These are phyloP conservation scores for Fonsecaea multimorphosa DNA, from an alignment of 2,329 filamentous ascomycete genomes.

Conservation along the genomic window DNA sequence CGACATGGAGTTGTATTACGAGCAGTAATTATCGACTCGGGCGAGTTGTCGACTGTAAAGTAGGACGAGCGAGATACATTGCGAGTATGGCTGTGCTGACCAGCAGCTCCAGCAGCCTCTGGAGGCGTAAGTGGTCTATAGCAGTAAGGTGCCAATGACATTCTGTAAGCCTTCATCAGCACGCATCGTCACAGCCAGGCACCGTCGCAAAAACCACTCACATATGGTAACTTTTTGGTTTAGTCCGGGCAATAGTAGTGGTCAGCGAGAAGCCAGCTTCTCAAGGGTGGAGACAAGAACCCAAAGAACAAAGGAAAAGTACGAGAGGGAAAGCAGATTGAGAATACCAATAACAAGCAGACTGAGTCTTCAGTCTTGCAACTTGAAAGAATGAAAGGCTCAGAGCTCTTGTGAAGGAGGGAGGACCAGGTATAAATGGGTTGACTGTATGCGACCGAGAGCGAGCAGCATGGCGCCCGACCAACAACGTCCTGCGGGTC, in stretches of 20 bases:
- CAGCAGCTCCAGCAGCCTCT: conserved; percentile 43
- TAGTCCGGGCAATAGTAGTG: conserved; percentile 17
- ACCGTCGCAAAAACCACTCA: conserved; percentile 27
- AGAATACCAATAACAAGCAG: conserved; percentile 35
- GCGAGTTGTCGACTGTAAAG: conserved; percentile 68
- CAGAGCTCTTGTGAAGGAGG: conserved; percentile 33
- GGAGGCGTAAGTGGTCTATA: conserved; percentile 56
- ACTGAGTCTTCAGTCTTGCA: conserved; percentile 33
- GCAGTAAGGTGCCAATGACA: conserved; percentile 51
- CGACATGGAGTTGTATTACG: conserved; percentile 71
- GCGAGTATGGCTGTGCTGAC: conserved; percentile 59
- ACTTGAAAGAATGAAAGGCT: conserved; percentile 40
- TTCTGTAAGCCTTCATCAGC: conserved; percentile 41
- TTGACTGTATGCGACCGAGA: conserved; percentile 33
- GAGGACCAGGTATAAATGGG: conserved; percentile 39
- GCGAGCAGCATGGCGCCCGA: conserved; percentile 27
- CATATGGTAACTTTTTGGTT: conserved; percentile 31
- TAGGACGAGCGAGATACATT: conserved; percentile 68
- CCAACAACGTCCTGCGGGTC: conserved; percentile 37
- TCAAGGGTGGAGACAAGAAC: conserved; percentile 23
- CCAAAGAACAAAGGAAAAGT: conserved; percentile 36
- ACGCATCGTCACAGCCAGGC: conserved; percentile 14
- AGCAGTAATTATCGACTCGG: conserved; percentile 69
- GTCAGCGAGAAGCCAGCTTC: conserved; percentile 38
- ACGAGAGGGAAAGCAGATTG: conserved; percentile 30